Conservation (phyloP, 2,329 filamentous ascomycete genomes). For the Aspergillus sp. region DNA sequence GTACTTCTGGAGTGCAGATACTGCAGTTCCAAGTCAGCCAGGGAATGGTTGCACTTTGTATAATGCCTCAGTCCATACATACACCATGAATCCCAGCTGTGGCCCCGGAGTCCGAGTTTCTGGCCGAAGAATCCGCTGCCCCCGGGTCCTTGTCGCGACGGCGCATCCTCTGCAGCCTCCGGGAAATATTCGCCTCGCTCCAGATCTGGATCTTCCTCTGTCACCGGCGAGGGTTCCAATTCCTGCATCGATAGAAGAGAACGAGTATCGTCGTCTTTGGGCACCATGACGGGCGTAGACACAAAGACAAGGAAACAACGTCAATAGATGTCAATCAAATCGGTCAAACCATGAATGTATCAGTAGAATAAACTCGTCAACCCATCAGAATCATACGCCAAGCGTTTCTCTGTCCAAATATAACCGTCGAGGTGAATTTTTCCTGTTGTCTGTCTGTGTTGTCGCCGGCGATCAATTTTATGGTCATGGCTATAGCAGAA, state of each 20-base stretch:
- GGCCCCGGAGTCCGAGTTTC: constrained; percentile 54
- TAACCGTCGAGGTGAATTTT: too few relatives aligned
- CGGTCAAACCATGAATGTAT: neutral
- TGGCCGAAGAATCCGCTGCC: constrained; percentile 14
- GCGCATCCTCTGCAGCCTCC: constrained; percentile 13
- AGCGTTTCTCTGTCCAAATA: neutral
- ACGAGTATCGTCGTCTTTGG: constrained; percentile 24
- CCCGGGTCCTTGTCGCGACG: constrained; percentile 1
- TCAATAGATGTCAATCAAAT: neutral
- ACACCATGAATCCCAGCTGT: constrained; percentile 69
- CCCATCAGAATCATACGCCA: neutral
- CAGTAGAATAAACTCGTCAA: neutral
- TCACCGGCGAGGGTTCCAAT: constrained; percentile 75
- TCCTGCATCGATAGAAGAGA: constrained; percentile 62
- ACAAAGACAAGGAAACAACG: constrained; percentile 1
- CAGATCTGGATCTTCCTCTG: constrained; percentile 40
- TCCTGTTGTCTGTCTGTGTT: neutral
- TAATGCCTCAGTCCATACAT: constrained; percentile 23
- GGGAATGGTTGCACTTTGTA: neutral
- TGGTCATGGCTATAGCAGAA: neutral
- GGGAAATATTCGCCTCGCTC: constrained; percentile 45
- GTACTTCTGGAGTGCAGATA: constrained; percentile 74
- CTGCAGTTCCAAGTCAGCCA: constrained; percentile 31
- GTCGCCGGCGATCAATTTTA: neutral
- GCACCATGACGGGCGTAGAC: neutral